Evolutionary conservation across 345 rosid species (phyloP).

Genomic region (Corchorus olitorius): DNA sequence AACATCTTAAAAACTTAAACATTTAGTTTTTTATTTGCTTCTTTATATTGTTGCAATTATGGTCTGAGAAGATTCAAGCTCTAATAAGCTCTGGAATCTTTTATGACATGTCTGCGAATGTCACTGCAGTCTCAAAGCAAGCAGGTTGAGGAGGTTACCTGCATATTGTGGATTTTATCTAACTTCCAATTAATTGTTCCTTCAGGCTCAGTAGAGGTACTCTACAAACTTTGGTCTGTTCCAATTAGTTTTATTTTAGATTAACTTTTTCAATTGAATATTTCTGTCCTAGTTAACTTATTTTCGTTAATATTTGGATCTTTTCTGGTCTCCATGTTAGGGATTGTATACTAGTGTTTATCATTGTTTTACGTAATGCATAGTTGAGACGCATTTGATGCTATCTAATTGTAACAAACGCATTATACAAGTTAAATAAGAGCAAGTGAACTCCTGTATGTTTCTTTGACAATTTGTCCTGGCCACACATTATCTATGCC

Average conservation of each 20-base stretch:
- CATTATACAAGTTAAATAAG: no score
- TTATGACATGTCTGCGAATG: constrained; percentile 64
- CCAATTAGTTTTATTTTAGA: constrained; percentile 5
- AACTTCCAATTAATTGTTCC: constrained; percentile 59
- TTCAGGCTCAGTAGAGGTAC: constrained; percentile 71
- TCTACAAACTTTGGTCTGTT: constrained; percentile 40
- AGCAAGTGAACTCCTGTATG: no score
- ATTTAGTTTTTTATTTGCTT: not conserved
- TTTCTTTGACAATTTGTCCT: no score
- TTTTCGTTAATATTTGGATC: not conserved
- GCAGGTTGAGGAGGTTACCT: constrained; percentile 73
- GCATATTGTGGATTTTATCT: constrained; percentile 48
- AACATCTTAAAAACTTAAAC: no score
- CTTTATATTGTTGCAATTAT: constrained; percentile 21
- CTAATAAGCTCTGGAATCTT: constrained; percentile 31
- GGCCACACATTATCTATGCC: not conserved
- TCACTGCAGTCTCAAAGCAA: constrained; percentile 71
- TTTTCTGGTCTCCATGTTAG: not conserved
- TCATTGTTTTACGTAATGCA: no score
- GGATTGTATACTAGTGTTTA: not conserved
- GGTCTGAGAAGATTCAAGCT: constrained; percentile 34
- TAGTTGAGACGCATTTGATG: no score
- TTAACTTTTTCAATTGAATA: not conserved
- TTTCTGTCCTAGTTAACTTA: no score
- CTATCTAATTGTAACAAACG: no score